Conservation (phyloP, 1,284 basidiomycete species). For the Moesziomyces sp. region DNA sequence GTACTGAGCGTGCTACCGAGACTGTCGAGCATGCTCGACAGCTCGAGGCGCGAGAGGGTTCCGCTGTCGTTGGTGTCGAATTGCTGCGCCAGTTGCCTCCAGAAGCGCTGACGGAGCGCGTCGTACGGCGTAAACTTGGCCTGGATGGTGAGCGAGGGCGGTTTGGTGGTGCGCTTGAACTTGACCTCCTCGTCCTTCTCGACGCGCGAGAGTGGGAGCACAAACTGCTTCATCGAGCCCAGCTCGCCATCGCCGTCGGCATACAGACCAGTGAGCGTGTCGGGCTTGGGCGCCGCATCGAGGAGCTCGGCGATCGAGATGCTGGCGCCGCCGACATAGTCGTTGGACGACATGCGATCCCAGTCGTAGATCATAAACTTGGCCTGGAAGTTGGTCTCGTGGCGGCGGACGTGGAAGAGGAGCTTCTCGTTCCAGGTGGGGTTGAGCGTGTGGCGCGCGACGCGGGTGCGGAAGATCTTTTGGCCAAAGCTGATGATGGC, state of each 20-base stretch:
- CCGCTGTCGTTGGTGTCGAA: conserved; percentile 89
- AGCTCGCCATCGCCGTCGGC: conserved; percentile 36
- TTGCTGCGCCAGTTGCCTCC: conserved; percentile 87
- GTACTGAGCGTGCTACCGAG: conserved; percentile 89
- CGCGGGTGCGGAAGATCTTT: conserved; percentile 91
- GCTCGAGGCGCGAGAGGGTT: conserved; percentile 83
- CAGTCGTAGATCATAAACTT: conserved; percentile 65
- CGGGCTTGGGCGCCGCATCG: conserved; percentile 51
- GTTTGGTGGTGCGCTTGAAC: conserved; percentile 29
- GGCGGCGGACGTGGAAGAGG: conserved; percentile 89
- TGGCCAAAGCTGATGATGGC: conserved; percentile 95
- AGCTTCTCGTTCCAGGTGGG: conserved; percentile 96
- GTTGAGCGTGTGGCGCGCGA: conserved; percentile 73
- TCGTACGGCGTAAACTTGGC: conserved; percentile 96
- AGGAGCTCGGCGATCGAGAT: conserved; percentile 53
- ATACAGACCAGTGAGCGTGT: conserved; percentile 57
- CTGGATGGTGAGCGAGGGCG: conserved; percentile 69
- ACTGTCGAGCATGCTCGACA: conserved; percentile 96
- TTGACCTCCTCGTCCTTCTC: conserved; percentile 55
- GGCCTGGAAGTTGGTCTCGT: conserved; percentile 74
- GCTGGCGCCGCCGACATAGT: conserved; percentile 58
- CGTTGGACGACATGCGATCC: conserved; percentile 64
- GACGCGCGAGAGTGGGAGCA: conserved; percentile 47
- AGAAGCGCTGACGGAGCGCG: conserved; percentile 74
- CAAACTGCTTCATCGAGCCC: conserved; percentile 42